These are phyloP conservation scores for Collybia sp. DNA, from an alignment of 768 basidiomycete species.

Conservation along the genomic window DNA sequence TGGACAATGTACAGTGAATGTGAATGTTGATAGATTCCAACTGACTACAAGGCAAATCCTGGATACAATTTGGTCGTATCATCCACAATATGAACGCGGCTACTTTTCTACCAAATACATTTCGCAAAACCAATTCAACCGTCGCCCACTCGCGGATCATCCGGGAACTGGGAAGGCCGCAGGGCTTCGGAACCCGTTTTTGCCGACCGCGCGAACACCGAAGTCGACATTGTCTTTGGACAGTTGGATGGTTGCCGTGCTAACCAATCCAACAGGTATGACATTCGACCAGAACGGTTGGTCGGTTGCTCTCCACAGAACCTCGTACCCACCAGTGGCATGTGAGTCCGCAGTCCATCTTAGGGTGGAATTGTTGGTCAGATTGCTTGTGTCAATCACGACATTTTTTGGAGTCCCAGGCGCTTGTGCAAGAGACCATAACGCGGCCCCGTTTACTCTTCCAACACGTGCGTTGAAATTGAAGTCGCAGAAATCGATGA, in stretches of 20 bases:
- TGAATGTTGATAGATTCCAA: too few relatives aligned
- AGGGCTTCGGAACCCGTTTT: slow-evolving; percentile 49
- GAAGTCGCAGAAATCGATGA: slow-evolving; percentile 48
- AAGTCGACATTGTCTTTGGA: slow-evolving; percentile 51
- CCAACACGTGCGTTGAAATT: slow-evolving; percentile 46
- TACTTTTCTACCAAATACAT: too few relatives aligned
- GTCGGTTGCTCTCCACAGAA: slow-evolving; percentile 46
- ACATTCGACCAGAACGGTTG: slow-evolving; percentile 44
- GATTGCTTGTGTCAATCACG: slow-evolving; percentile 35
- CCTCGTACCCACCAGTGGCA: slow-evolving; percentile 42
- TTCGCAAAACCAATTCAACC: too few relatives aligned
- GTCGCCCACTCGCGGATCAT: neutral
- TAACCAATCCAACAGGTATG: slow-evolving; percentile 41
- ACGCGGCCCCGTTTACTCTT: slow-evolving; percentile 43
- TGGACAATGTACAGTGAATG: too few relatives aligned
- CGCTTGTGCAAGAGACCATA: slow-evolving; percentile 56
- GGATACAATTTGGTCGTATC: too few relatives aligned
- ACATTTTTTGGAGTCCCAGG: slow-evolving; percentile 50
- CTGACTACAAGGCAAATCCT: too few relatives aligned
- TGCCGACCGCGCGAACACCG: slow-evolving; percentile 46
- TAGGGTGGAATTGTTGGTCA: slow-evolving; percentile 53
- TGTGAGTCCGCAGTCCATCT: slow-evolving; percentile 36
- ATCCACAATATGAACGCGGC: too few relatives aligned
- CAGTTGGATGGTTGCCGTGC: slow-evolving; percentile 31
- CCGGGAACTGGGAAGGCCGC: slow-evolving; percentile 31